A percentile compares a stretch with the other conserved stretches of the same genome.
phyloP scores from a whole-genome alignment of 2,329 filamentous ascomycete species.

The Aschersonia sp. region DNA sequence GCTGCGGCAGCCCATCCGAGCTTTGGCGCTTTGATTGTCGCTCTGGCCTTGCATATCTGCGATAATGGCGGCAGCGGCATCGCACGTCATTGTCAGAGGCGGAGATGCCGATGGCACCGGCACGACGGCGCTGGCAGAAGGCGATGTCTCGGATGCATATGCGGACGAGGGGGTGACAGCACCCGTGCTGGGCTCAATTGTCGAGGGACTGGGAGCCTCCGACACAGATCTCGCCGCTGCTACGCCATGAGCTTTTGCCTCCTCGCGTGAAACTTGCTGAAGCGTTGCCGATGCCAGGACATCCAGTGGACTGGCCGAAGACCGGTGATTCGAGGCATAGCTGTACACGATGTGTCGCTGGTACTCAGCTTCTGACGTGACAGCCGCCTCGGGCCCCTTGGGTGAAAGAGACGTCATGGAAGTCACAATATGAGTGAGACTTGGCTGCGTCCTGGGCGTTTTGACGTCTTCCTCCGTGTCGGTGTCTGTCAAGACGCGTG shows the following conservation, averaged over 20 bases:
- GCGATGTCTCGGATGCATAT: constrained; percentile 5
- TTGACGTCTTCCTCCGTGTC: background rate
- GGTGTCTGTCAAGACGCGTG: no score
- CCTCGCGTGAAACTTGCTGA: constrained; percentile 11
- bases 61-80: constrained; percentile 20
- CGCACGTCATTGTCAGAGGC: constrained; percentile 19
- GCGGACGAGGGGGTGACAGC: constrained; percentile 8
- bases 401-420: background rate
- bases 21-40: constrained; percentile 12
- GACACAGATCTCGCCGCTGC: constrained; percentile 10
- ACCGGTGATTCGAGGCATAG: no score
- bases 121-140: constrained; percentile 2
- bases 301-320: constrained; percentile 12
- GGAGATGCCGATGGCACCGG: constrained; percentile 8
- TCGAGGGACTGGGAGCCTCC: constrained; percentile 9
- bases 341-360: background rate
- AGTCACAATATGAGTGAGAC: background rate
- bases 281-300: constrained; percentile 23
- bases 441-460: background rate
- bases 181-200: constrained; percentile 9
- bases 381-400: background rate
- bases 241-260: constrained; percentile 9
- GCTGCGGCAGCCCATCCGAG: constrained; percentile 14
- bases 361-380: background rate
- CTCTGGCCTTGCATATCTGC: constrained; percentile 22